These are phyloP conservation scores for Strobilomyces dryophilus DNA, from an alignment of 768 basidiomycete genomes.

Conservation along the genomic window DNA sequence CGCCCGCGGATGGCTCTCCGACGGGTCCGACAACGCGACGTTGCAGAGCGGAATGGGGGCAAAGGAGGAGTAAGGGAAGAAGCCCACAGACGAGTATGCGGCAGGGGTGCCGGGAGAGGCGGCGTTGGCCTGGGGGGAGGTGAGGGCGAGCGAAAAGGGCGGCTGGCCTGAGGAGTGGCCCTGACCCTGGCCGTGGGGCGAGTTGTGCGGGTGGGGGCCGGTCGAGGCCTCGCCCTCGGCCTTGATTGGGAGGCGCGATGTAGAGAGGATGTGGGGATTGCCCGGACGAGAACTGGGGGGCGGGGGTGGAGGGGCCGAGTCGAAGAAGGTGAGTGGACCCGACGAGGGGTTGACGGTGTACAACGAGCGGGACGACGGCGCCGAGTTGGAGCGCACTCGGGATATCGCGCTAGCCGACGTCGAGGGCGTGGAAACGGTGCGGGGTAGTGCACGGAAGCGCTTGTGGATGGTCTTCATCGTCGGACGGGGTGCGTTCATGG, in stretches of 20 bases:
- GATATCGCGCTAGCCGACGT: constrained; percentile 31
- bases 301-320: constrained; percentile 35
- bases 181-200: constrained; percentile 35
- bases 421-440: constrained; percentile 26
- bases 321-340: constrained; percentile 38
- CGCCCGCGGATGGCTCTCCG: constrained; percentile 26
- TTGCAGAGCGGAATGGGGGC: constrained; percentile 28
- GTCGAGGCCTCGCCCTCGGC: constrained; percentile 41
- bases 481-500: constrained; percentile 35
- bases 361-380: constrained; percentile 32
- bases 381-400: constrained; percentile 43
- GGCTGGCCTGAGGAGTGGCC: constrained; percentile 10
- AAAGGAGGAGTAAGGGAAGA: constrained; percentile 36
- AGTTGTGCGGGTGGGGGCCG: constrained; percentile 27
- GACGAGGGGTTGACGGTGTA: constrained; percentile 34
- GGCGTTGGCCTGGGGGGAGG: constrained; percentile 37
- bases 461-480: constrained; percentile 51
- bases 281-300: constrained; percentile 39
- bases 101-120: constrained; percentile 28
- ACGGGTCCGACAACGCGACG: constrained; percentile 23
- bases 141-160: constrained; percentile 43
- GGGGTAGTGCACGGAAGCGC: constrained; percentile 44
- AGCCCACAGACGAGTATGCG: constrained; percentile 29
- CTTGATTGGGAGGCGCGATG: constrained; percentile 43
- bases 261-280: constrained; percentile 36